phyloP scores from a whole-genome alignment of 2,329 filamentous ascomycete species.

The Claviceps digitariae region DNA sequence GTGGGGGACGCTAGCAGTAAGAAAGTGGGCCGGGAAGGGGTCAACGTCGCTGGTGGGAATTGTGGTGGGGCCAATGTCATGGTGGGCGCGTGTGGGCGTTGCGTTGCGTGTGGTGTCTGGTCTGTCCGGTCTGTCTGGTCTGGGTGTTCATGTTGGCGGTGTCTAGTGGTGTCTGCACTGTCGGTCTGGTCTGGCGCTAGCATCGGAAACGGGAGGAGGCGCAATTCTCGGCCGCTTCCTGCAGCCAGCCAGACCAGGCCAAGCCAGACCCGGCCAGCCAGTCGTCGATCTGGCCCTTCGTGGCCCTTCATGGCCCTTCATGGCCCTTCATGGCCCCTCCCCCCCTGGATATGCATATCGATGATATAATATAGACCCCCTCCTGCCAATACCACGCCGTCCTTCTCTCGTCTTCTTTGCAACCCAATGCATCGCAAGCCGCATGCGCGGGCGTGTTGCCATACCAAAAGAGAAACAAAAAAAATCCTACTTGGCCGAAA shows the following conservation, averaged over 20 bases:
- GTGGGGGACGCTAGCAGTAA: not conserved
- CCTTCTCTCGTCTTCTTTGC: not conserved
- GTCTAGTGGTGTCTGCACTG: too few relatives aligned
- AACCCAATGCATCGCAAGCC: not conserved
- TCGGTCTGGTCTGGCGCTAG: not conserved
- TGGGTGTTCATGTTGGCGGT: too few relatives aligned
- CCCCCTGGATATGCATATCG: too few relatives aligned
- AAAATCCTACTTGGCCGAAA: not conserved
- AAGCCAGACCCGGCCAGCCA: too few relatives aligned
- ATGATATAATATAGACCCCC: too few relatives aligned
- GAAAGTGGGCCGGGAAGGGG: not conserved
- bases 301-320: too few relatives aligned
- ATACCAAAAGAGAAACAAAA: not conserved
- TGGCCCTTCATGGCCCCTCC: too few relatives aligned
- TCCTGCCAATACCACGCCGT: not conserved
- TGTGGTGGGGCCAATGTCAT: not conserved
- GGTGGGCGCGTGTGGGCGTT: too few relatives aligned
- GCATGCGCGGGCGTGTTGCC: not conserved
- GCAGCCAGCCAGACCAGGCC: not conserved
- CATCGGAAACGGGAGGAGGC: not conserved
- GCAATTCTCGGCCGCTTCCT: not conserved
- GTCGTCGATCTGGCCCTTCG: too few relatives aligned
- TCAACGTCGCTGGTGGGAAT: not conserved
- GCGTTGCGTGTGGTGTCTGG: too few relatives aligned
- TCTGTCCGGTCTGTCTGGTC: too few relatives aligned